Conservation (phyloP, 805 yeast genomes). For the Nakazawaea sp. region DNA sequence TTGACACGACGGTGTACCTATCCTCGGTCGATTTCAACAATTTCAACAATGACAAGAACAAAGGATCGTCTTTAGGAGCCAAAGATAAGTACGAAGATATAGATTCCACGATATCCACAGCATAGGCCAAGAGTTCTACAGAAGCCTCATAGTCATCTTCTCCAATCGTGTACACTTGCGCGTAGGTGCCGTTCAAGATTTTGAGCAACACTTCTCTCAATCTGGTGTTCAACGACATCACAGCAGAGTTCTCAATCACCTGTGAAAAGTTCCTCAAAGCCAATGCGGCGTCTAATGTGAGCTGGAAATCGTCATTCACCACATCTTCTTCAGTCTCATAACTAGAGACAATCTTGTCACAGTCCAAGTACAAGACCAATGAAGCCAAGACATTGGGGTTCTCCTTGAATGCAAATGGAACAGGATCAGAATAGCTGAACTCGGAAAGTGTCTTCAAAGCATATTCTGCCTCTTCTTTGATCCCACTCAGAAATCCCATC, state of each 20-base stretch:
- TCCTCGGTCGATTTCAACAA: slow-evolving; percentile 53
- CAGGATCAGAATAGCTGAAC: slow-evolving; percentile 32
- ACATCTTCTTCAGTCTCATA: slow-evolving; percentile 3
- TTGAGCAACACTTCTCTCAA: slow-evolving; percentile 39
- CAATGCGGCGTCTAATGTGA: slow-evolving; percentile 43
- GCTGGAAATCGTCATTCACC: slow-evolving; percentile 5
- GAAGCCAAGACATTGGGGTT: slow-evolving; percentile 35
- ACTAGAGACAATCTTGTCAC: slow-evolving; percentile 8
- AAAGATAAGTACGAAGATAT: slow-evolving; percentile 79
- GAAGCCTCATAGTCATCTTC: slow-evolving; percentile 23
- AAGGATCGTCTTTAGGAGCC: slow-evolving; percentile 59
- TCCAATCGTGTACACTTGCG: slow-evolving; percentile 22
- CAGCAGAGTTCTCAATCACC: slow-evolving; percentile 76
- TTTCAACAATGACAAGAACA: slow-evolving; percentile 50
- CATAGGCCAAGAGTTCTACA: slow-evolving; percentile 58
- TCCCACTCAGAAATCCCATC: slow-evolving; percentile 61
- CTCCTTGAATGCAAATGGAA: slow-evolving; percentile 32
- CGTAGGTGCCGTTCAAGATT: slow-evolving; percentile 28
- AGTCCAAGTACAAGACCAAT: slow-evolving; percentile 27
- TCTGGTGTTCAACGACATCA: slow-evolving; percentile 48
- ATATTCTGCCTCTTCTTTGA: slow-evolving; percentile 66
- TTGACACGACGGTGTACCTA: slow-evolving; percentile 60
- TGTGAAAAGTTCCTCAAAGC: slow-evolving; percentile 78
- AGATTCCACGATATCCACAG: slow-evolving; percentile 77
- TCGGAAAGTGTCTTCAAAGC: slow-evolving; percentile 51